Evolutionary conservation across 1,284 basidiomycete species (phyloP), one percentile per base, ranked within the genome.

Genomic region (Somion occarium): DNA sequence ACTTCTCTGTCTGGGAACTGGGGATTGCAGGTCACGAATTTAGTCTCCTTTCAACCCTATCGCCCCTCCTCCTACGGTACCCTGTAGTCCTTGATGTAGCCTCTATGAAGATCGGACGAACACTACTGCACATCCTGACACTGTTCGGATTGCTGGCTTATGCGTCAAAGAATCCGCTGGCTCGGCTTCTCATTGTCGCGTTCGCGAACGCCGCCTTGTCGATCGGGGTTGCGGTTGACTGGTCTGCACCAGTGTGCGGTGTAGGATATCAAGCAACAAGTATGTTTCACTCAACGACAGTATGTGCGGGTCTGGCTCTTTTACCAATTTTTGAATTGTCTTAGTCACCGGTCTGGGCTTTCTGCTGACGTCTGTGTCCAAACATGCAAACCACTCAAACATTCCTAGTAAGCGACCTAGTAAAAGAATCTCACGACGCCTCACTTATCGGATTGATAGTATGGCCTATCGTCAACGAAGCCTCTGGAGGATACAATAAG

Each of bases 1-100:
- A 94, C 69, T 94, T 91, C 72, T 92, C 89, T 22, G 85, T 95
- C 5, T 95, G 91, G 92, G 79, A 91, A 61, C 82, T 95, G 18
- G 88, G 84, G 44, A 74, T 87, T 46, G 78, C 88, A n/a, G 89
- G 90, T 2, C 80, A 85, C 26, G 90, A 93, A 64, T 71, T 88
- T 3, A 79, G 88, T 0, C 69, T 91, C 3, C 69, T 91, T 3
- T 74, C 78, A 3, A 79, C 82, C 12, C 74, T 93, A 20, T 82
- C 90, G 0, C 89, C 90, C 0, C 60, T 78, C 18, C 59, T 89
- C 3, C 75, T 93, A 15, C 68, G 79, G 7, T 23, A 34, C 34
- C 58, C 70, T 0, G 61, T 71, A 0, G 50, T 83, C 44, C 69
- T 72, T 41, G 64, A 65, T 1, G 82, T 75, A 68, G 71, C 73